Evolutionary conservation across 2,329 filamentous ascomycete species (phyloP).

Genomic region (Neurospora crassa): DNA sequence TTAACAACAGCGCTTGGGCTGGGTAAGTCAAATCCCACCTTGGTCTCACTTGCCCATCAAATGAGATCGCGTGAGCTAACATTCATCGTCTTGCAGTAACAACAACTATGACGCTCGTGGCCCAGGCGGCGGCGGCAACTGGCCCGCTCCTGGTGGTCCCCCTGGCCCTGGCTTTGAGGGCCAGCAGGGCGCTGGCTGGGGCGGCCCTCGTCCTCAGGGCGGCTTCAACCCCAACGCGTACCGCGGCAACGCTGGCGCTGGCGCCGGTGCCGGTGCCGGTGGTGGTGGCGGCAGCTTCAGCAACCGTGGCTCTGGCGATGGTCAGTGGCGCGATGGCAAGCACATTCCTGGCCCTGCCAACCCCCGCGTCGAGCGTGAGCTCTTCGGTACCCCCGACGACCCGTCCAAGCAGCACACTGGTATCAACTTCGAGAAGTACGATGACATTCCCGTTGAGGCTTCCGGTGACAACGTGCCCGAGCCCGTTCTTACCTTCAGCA

Average conservation of each 20-base stretch:
- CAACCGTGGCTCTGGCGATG: slow-evolving; percentile 81
- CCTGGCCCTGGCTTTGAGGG: slow-evolving; percentile 3
- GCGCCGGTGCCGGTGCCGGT: slow-evolving; percentile 17
- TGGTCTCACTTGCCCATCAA: slow-evolving; percentile 4
- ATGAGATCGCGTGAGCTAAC: slow-evolving; percentile 13
- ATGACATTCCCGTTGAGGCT: slow-evolving; percentile 97
- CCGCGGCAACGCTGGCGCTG: slow-evolving; percentile 34
- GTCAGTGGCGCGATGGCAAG: slow-evolving; percentile 94
- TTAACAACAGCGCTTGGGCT: slow-evolving; percentile 58
- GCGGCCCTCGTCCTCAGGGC: slow-evolving; percentile 19
- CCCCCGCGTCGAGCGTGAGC: slow-evolving; percentile 83
- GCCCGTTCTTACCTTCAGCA: slow-evolving; percentile 80
- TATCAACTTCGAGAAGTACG: slow-evolving; percentile 99
- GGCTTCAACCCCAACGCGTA: slow-evolving; percentile 56
- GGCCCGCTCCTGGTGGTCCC: slow-evolving; percentile 9
- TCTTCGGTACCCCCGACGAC: slow-evolving; percentile 86
- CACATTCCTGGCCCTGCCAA: slow-evolving; percentile 86
- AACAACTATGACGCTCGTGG: slow-evolving; percentile 34
- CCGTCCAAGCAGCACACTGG: slow-evolving; percentile 92
- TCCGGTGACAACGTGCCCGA: slow-evolving; percentile 91
- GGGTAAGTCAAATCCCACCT: slow-evolving; percentile 33
- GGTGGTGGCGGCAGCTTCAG: slow-evolving; percentile 41
- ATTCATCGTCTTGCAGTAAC: slow-evolving; percentile 27
- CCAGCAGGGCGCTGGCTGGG: slow-evolving; percentile 10
- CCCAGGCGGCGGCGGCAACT: slow-evolving; percentile 7